Conservation (phyloP, 306 rosid species). For the Trichosanthes truncata region DNA sequence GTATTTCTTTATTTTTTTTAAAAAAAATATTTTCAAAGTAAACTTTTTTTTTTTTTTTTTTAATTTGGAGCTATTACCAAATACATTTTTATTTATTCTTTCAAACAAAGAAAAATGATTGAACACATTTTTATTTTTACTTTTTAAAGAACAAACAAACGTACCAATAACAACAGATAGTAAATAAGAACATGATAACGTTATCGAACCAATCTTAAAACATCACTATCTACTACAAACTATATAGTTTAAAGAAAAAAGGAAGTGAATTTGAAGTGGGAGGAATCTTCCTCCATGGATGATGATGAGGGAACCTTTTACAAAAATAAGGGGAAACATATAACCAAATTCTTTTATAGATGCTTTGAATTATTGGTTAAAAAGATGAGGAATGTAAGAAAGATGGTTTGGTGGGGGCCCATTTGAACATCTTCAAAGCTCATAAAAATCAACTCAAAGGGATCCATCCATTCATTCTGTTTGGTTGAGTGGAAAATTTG, state of each 20-base stretch:
- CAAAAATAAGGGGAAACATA: constrained; percentile 2
- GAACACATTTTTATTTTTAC: too few relatives aligned
- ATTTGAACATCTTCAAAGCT: not conserved
- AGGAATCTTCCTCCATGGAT: constrained; percentile 1
- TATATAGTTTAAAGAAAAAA: not conserved
- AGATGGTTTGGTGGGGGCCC: not conserved
- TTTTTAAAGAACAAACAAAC: too few relatives aligned
- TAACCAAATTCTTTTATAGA: constrained; percentile 6
- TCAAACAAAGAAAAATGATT: too few relatives aligned
- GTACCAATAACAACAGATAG: not conserved
- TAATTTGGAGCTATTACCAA: too few relatives aligned
- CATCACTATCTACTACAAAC: not conserved
- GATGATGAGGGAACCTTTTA: not conserved
- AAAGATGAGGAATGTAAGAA: not conserved
- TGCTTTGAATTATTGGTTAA: constrained; percentile 9
- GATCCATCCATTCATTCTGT: not conserved
- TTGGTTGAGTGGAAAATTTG: not conserved
- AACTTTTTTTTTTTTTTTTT: too few relatives aligned
- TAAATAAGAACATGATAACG: not conserved
- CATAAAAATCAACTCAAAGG: not conserved
- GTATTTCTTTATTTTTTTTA: too few relatives aligned
- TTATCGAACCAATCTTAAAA: not conserved
- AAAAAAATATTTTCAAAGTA: too few relatives aligned
- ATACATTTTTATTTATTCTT: too few relatives aligned
- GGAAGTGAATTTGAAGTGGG: not conserved